A percentile compares a stretch with the other conserved stretches of the same genome.
Conservation (phyloP, 2,329 filamentous ascomycete genomes). For the Akanthomyces muscarius region DNA sequence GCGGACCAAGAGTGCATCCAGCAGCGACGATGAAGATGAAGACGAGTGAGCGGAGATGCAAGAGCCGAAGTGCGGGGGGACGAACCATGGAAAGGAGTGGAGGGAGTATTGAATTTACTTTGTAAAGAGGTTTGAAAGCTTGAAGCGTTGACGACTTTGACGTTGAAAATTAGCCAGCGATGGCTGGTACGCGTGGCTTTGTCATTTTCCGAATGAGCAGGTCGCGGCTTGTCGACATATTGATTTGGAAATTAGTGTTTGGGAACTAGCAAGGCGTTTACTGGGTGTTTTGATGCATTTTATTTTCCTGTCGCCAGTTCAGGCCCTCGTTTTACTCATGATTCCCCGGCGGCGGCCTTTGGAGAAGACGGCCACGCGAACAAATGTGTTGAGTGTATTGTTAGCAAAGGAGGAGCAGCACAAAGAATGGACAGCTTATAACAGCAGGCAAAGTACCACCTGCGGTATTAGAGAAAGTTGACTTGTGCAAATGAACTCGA, state of each 20-base stretch:
- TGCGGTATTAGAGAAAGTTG: background rate
- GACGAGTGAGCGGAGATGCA: background rate
- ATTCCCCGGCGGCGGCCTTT: constrained; percentile 1
- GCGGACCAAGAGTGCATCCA: constrained; percentile 31
- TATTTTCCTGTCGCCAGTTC: background rate
- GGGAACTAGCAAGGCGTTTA: constrained; percentile 6
- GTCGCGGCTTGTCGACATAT: background rate
- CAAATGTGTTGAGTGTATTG: background rate
- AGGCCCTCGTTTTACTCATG: background rate
- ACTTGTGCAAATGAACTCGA: background rate
- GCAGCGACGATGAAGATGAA: constrained; percentile 12
- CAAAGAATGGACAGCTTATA: constrained; percentile 1
- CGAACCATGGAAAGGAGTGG: background rate
- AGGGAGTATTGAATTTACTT: background rate
- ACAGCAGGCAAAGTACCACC: background rate
- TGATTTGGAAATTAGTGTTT: background rate
- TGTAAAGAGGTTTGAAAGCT: background rate
- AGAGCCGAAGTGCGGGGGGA: background rate
- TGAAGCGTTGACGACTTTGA: background rate
- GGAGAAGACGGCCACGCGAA: background rate
- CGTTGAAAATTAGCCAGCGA: background rate
- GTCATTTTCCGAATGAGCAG: background rate
- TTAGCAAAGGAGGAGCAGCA: constrained; percentile 2
- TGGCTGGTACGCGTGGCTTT: background rate
- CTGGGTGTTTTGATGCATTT: constrained; percentile 4